phyloP scores from a whole-genome alignment of 345 rosid species.

The Kernera saxatilis region DNA sequence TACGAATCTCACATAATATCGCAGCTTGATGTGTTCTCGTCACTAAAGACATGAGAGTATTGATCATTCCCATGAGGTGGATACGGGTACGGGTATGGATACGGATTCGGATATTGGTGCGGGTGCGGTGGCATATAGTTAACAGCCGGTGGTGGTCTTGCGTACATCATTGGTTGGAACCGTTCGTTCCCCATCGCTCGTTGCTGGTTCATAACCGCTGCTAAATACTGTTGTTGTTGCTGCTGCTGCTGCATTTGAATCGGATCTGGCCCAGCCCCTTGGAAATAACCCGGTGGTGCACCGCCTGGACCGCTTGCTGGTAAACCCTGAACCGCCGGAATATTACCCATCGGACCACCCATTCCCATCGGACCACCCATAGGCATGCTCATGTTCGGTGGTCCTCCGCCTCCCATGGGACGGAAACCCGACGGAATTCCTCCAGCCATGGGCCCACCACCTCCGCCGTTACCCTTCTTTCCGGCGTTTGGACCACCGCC shows the following conservation, averaged over 20 bases:
- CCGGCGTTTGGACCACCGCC: conserved; percentile 28
- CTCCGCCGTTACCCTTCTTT: conserved; percentile 26
- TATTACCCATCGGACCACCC: conserved; percentile 36
- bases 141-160: conserved; percentile 76
- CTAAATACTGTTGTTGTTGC: conserved; percentile 53
- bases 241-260: conserved; percentile 55
- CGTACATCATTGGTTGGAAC: conserved; percentile 91
- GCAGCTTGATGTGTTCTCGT: conserved; percentile 90
- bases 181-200: conserved; percentile 72
- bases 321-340: conserved; percentile 79
- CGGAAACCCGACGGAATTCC: conserved; percentile 16
- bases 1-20: conserved; percentile 57
- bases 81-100: conserved; percentile 41
- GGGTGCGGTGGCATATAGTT: conserved; percentile 67
- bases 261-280: conserved; percentile 65
- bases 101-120: conserved; percentile 37
- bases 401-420: conserved; percentile 39
- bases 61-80: conserved; percentile 30
- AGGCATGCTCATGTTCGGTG: conserved; percentile 36
- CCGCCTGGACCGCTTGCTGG: conserved; percentile 50
- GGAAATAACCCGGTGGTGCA: conserved; percentile 51
- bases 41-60: conserved; percentile 61
- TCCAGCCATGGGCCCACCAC: conserved; percentile 22
- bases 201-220: conserved; percentile 88
- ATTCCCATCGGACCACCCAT: conserved; percentile 35